Evolutionary conservation across 352 stramenopile genomes (phyloP), one percentile per base, ranked within the genome.

Genomic region (Globisporangium rhizosaccharum): DNA sequence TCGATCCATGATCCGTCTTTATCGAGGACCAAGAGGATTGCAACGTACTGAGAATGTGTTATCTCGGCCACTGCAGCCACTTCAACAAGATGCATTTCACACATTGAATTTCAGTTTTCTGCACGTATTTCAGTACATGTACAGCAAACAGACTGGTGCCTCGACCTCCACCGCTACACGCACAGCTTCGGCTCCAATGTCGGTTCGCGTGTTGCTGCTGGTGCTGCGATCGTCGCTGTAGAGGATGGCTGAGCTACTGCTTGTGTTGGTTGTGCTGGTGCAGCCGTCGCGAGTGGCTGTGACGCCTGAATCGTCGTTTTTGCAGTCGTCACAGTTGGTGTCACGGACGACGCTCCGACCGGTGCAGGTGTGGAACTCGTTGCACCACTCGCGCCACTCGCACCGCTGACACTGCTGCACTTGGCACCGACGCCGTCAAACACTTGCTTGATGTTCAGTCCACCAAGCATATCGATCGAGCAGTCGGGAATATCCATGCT

Each of bases 371-470:
- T 52, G 4, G 53, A 33, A 26, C 18, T 18, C 5, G 51, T 17
- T 0, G 52, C 33, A 1, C 30, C 4, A 6, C 17, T 49, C 23
- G 47, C 23, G 15, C 7, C 45, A 8, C 26, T 30, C 5, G 30
- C 9, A 36, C 5, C 36, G 18, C 23, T 47, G 39, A 36, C 14
- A 3, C 37, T 25, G 5, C 30, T 50, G 39, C 64, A 71, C 20
- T 56, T 57, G 30, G 25, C 25, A 2, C 20, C 23, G 23, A 71
- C 45, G 12, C 33, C 46, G 33, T 63, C 60, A 26, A 71, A 61
- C 9, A 72, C 60, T 44, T 70, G 61, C 61, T 77, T 77, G 58
- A 80, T 62, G 59, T 76, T 79, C 54, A 79, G 33, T 12, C 71
- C 71, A n/a, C 72, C 72, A 0, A 79, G 61, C 36, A 80, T 70